phyloP scores from a whole-genome alignment of 2,329 filamentous ascomycete species.

The Cryphonectria naterciae region DNA sequence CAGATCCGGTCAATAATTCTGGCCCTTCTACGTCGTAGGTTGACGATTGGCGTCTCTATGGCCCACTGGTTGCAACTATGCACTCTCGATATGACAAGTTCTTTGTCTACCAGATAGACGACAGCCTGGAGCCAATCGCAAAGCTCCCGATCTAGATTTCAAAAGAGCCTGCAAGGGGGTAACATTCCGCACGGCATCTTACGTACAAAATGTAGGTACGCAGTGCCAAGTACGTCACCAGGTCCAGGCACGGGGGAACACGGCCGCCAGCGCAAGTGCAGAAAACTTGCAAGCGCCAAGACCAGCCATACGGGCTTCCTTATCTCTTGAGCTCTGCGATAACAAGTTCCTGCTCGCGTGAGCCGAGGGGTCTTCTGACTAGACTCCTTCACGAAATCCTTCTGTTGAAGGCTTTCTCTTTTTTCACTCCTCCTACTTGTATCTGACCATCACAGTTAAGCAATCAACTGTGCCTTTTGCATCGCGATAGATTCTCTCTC shows the following conservation, averaged over 20 bases:
- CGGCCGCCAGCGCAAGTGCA: background rate
- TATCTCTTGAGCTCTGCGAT: constrained; percentile 24
- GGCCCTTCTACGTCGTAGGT: background rate
- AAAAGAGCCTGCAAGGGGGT: background rate
- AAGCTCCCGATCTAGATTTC: background rate
- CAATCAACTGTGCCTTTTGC: background rate
- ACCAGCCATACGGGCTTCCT: constrained; percentile 5
- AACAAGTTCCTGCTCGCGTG: constrained; percentile 7
- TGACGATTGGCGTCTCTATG: background rate
- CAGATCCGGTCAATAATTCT: background rate
- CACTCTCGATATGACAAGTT: background rate
- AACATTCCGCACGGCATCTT: background rate
- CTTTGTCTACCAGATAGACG: background rate
- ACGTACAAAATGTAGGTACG: constrained; percentile 7
- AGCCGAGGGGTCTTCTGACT: constrained; percentile 14
- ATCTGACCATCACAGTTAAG: background rate
- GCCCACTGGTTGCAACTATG: background rate
- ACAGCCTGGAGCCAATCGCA: background rate
- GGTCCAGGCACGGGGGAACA: background rate
- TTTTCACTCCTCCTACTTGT: background rate
- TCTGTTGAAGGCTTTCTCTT: background rate
- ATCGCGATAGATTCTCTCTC: background rate
- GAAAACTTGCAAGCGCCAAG: constrained; percentile 9
- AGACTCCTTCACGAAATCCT: background rate
- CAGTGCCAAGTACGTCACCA: constrained; percentile 3